phyloP scores from a whole-genome alignment of 495 filamentous ascomycete species.

The Penicillium pancosmium region DNA sequence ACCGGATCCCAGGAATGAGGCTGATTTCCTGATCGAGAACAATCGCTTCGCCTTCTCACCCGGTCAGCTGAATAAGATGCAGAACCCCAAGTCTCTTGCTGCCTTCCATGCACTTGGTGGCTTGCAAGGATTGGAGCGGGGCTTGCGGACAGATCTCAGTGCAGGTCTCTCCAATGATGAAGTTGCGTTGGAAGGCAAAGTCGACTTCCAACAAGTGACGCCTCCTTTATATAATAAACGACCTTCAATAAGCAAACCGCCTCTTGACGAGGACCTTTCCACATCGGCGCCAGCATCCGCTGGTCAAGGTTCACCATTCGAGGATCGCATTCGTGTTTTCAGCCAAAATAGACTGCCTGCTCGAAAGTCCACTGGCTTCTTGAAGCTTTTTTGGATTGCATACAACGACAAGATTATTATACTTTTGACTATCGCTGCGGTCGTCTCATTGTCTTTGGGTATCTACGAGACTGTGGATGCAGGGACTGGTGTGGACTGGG shows the following conservation, averaged over 20 bases:
- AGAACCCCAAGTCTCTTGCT: constrained; percentile 73
- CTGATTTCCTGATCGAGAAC: constrained; percentile 64
- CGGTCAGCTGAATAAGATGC: constrained; percentile 72
- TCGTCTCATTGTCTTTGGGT: constrained; percentile 71
- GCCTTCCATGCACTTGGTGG: constrained; percentile 73
- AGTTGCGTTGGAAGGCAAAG: constrained; percentile 51
- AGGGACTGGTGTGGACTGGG: constrained; percentile 66
- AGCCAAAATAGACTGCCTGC: constrained; percentile 73
- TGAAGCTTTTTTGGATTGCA: constrained; percentile 79
- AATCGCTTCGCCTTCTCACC: constrained; percentile 74
- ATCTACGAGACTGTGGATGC: constrained; percentile 63
- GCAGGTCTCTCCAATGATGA: constrained; percentile 71
- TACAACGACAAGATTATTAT: constrained; percentile 88
- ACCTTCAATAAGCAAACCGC: constrained; percentile 18
- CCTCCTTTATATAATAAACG: constrained; percentile 22
- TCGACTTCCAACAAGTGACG: constrained; percentile 65
- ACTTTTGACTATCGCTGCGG: constrained; percentile 69
- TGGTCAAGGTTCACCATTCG: constrained; percentile 43
- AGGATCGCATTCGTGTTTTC: constrained; percentile 71
- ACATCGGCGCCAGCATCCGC: constrained; percentile 16
- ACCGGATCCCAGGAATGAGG: constrained; percentile 66
- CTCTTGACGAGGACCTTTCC: neutral
- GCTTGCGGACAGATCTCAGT: constrained; percentile 64
- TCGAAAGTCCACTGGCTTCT: constrained; percentile 72
- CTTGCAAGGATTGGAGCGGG: constrained; percentile 65